phyloP scores from a whole-genome alignment of 345 rosid genomes.

The Noccaea bulbosa region DNA sequence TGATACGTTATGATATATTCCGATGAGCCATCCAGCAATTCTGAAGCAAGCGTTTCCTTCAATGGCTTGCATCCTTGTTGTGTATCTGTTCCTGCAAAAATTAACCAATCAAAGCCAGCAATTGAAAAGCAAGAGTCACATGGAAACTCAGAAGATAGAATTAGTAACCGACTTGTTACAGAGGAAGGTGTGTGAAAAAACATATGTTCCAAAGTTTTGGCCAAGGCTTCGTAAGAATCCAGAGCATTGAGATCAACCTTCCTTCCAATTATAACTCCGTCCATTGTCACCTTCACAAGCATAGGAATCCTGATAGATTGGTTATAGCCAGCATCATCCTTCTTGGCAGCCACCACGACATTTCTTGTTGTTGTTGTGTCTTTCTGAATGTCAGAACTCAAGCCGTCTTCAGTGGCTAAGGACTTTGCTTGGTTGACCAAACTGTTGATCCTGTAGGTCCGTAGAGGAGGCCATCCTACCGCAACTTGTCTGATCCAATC shows the following conservation, averaged over 20 bases:
- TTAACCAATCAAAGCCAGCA: background rate
- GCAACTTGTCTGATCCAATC: slow-evolving; percentile 61
- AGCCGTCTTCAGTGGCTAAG: slow-evolving; percentile 48
- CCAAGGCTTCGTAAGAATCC: slow-evolving; percentile 71
- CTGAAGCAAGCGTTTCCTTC: slow-evolving; percentile 41
- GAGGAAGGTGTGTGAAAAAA: slow-evolving; percentile 51
- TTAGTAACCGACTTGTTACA: slow-evolving; percentile 31
- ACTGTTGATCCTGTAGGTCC: slow-evolving; percentile 78
- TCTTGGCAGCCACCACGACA: slow-evolving; percentile 25
- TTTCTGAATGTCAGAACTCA: slow-evolving; percentile 44
- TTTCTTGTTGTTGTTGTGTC: slow-evolving; percentile 43
- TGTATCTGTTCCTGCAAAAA: slow-evolving; percentile 32
- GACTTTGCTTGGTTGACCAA: slow-evolving; percentile 75
- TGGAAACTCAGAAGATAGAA: background rate
- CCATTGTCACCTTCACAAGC: slow-evolving; percentile 94
- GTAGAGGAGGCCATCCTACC: slow-evolving; percentile 95
- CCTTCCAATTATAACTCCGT: slow-evolving; percentile 87
- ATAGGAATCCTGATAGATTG: slow-evolving; percentile 43
- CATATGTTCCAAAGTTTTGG: slow-evolving; percentile 71
- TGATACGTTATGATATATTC: slow-evolving; percentile 78
- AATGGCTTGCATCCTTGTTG: slow-evolving; percentile 38
- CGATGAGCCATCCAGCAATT: slow-evolving; percentile 66
- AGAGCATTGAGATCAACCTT: slow-evolving; percentile 76
- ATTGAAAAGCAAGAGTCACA: background rate
- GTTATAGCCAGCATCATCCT: slow-evolving; percentile 30